phyloP scores from a whole-genome alignment of 768 basidiomycete species.

The Lactifluus piperatus region DNA sequence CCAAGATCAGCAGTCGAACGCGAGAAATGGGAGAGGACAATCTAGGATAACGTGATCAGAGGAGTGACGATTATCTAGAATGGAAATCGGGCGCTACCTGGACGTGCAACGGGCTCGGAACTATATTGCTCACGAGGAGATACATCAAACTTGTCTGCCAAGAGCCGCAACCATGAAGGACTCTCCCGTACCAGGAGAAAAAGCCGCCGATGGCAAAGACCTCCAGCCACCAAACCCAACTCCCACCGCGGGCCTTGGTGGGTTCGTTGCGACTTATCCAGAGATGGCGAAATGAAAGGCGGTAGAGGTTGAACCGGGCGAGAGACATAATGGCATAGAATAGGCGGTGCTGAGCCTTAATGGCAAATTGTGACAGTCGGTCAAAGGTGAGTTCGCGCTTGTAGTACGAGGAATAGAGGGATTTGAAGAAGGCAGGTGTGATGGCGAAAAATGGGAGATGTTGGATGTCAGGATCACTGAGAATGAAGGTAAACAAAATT shows the following conservation, averaged over 20 bases:
- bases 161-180: slow-evolving; percentile 62
- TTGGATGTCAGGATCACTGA: slow-evolving; percentile 76
- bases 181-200: slow-evolving; percentile 77
- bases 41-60: slow-evolving; percentile 35
- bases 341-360: slow-evolving; percentile 80
- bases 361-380: slow-evolving; percentile 48
- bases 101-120: slow-evolving; percentile 86
- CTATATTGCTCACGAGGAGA: slow-evolving; percentile 75
- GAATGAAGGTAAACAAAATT: slow-evolving; percentile 12
- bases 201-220: slow-evolving; percentile 69
- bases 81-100: slow-evolving; percentile 48
- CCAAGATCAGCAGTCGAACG: slow-evolving; percentile 91
- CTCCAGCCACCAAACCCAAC: slow-evolving; percentile 76
- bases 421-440: slow-evolving; percentile 76
- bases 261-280: slow-evolving; percentile 56
- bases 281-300: slow-evolving; percentile 73
- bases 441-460: slow-evolving; percentile 94
- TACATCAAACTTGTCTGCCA: slow-evolving; percentile 66
- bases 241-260: slow-evolving; percentile 54
- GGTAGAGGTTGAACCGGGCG: slow-evolving; percentile 93
- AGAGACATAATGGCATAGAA: slow-evolving; percentile 89
- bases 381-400: slow-evolving; percentile 80
- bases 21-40: slow-evolving; percentile 95
- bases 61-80: not conserved
- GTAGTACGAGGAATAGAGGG: slow-evolving; percentile 92